These are phyloP conservation scores for Aspergillus japonicus DNA, from an alignment of 2,329 filamentous ascomycete species.

Conservation along the genomic window DNA sequence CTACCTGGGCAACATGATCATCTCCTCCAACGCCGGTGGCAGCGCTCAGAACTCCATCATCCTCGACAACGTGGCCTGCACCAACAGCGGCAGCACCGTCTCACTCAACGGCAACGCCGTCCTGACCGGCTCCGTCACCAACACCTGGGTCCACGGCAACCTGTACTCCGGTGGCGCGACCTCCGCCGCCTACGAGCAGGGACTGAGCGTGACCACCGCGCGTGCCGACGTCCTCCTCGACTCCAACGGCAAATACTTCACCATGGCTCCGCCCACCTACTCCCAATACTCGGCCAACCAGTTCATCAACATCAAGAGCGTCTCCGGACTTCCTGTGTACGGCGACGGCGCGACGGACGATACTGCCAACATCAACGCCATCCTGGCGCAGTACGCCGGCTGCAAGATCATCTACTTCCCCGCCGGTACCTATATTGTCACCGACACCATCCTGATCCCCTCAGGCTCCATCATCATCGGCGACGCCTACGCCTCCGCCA, in stretches of 20 bases:
- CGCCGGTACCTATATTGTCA: constrained; percentile 53
- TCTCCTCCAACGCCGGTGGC: constrained; percentile 25
- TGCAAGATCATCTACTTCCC: constrained; percentile 58
- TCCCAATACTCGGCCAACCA: constrained; percentile 41
- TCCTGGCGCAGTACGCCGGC: constrained; percentile 33
- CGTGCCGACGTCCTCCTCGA: constrained; percentile 30
- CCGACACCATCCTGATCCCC: constrained; percentile 49
- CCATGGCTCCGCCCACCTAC: constrained; percentile 45
- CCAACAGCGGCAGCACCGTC: constrained; percentile 27
- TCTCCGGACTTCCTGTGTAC: constrained; percentile 39
- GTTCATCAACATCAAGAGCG: constrained; percentile 50
- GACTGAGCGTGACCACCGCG: constrained; percentile 28
- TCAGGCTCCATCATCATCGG: constrained; percentile 53
- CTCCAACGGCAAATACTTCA: constrained; percentile 41
- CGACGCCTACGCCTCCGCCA: constrained; percentile 51
- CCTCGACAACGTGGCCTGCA: constrained; percentile 29
- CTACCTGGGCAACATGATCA: constrained; percentile 15
- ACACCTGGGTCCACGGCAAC: constrained; percentile 38
- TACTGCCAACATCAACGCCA: constrained; percentile 36
- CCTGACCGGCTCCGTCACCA: constrained; percentile 19
- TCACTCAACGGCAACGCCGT: constrained; percentile 23
- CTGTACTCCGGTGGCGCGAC: constrained; percentile 30
- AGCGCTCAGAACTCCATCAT: constrained; percentile 33
- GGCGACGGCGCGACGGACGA: constrained; percentile 46
- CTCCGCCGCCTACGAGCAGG: constrained; percentile 27